These are phyloP conservation scores for Kokia cookei DNA, from an alignment of 441 rosid genomes.

Conservation along the genomic window DNA sequence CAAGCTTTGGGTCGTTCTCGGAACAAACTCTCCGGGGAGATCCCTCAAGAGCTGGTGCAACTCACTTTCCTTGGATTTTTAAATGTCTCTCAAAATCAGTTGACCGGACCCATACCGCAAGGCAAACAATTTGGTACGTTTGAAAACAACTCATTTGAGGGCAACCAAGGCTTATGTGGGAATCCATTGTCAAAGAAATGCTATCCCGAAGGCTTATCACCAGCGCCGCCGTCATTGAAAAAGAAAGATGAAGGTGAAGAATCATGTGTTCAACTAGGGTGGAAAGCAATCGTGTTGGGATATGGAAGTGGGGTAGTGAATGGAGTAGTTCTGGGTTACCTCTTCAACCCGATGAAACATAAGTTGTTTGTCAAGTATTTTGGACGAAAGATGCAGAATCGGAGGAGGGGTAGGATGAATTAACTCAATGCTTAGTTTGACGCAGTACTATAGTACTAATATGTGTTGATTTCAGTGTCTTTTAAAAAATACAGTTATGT, in stretches of 20 bases:
- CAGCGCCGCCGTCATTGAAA: not conserved
- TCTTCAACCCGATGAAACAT: not conserved
- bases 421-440: no score
- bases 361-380: not conserved
- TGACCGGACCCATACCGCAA: not conserved
- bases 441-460: no score
- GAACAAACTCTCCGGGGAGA: not conserved
- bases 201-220: no score
- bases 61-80: not conserved
- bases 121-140: no score
- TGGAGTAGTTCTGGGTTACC: not conserved
- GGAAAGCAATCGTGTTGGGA: not conserved
- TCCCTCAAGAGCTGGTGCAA: not conserved
- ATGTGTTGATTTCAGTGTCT: no score
- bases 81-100: not conserved
- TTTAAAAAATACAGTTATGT: no score
- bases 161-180: no score
- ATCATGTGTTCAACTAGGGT: not conserved
- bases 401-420: no score
- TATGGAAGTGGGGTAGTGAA: constrained; percentile 3
- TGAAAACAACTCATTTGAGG: no score
- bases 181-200: no score
- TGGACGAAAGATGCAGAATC: no score
- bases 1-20: not conserved
- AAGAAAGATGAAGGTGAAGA: not conserved